These are phyloP conservation scores for Saraca asoca DNA, from an alignment of 331 rosid genomes.

Conservation along the genomic window DNA sequence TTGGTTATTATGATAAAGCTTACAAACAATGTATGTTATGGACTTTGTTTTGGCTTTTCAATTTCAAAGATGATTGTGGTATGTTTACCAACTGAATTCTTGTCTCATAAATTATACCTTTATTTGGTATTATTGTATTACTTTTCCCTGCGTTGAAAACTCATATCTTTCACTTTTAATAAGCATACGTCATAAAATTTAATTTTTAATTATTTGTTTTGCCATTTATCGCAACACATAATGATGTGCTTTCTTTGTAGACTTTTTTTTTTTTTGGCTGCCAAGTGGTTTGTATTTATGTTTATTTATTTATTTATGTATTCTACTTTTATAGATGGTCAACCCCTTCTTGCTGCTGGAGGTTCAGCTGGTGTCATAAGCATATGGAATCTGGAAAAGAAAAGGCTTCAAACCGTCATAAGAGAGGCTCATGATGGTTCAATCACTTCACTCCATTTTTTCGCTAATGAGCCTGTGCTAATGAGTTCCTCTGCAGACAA, in stretches of 20 bases:
- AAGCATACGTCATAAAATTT: slow-evolving; percentile 6
- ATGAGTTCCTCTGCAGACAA: slow-evolving; percentile 94
- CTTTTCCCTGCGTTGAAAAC: neutral
- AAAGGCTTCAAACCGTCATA: slow-evolving; percentile 88
- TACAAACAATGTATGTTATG: neutral
- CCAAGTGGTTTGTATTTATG: slow-evolving; percentile 13
- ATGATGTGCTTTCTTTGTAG: neutral
- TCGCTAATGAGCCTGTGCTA: slow-evolving; percentile 89
- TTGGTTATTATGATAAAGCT: neutral
- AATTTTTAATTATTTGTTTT: neutral
- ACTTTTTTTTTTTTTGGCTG: neutral
- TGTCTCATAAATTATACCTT: neutral
- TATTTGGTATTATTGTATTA: slow-evolving; percentile 1
- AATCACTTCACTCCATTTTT: slow-evolving; percentile 77
- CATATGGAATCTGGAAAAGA: slow-evolving; percentile 96
- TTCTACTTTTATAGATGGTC: slow-evolving; percentile 63
- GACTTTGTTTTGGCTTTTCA: neutral
- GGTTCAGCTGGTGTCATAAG: slow-evolving; percentile 96
- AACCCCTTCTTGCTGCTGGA: slow-evolving; percentile 95
- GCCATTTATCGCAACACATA: too few species aligned
- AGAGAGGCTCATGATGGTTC: slow-evolving; percentile 83
- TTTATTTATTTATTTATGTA: slow-evolving; percentile 1
- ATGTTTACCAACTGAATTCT: neutral
- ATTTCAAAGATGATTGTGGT: neutral
- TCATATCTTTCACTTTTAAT: neutral